Evolutionary conservation across 2,329 filamentous ascomycete species (phyloP), one percentile per base, ranked within the genome.

Genomic region (Sarocladium strictum): DNA sequence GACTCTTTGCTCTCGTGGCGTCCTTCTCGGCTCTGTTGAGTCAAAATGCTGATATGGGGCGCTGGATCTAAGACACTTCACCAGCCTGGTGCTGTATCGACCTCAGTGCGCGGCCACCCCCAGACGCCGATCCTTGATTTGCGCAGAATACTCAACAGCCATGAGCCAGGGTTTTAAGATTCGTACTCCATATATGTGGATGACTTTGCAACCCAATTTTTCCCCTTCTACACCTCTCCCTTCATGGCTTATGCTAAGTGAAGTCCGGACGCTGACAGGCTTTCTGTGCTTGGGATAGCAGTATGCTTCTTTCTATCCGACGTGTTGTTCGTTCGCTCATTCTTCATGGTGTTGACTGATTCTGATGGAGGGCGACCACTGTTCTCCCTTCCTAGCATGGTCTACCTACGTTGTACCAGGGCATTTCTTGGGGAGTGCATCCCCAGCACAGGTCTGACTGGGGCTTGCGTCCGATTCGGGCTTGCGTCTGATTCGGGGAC

Each of bases 11-110:
- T 47, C 23, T 27, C 43, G 21, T 29, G 23, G 43, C 24, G 24
- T 19, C n/a, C 27, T 26, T 3, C 27, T 51, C 47, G n/a, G 35
- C 27, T 51, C n/a, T 35, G 27, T 32, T n/a, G 43, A 27, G 43
- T 47, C 43, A 7, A 47, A 11, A 17, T 21, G 5, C 12, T 47
- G 19, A 12, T 19, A 43, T 24, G 40, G 17, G 40, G 40, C n/a
- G n/a, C 40, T 15, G 17, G 43, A 47, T 47, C 43, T 47, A 47
- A 47, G 43, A 47, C 47, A 51, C 23, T 23, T 51, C 47, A 23
- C 27, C 26, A 35, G 27, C n/a, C 17, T 35, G 47, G 47, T 51
- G 27, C 47, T 51, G 47, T 51, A 35, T 33, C 47, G 47, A 35
- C 47, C n/a, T 10, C 21, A 15, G 26, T 33, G n/a, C 12, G 24